Conservation (phyloP, 179 eudicot genomes). For the Beta corolliflora region DNA sequence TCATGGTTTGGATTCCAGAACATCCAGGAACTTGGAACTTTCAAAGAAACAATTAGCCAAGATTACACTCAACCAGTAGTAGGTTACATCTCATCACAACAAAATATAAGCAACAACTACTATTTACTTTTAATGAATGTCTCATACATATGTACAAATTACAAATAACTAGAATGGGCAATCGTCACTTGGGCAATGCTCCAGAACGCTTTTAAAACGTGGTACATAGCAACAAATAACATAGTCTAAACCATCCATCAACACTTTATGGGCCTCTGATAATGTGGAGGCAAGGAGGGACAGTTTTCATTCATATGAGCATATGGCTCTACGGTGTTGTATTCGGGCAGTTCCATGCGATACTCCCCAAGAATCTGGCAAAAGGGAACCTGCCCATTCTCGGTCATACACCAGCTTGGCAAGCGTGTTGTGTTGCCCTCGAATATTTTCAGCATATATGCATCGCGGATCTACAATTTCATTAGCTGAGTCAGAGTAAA, state of each 20-base stretch:
- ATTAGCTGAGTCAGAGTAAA: background rate
- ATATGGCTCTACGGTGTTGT: slow-evolving; percentile 82
- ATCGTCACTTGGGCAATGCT: slow-evolving; percentile 11
- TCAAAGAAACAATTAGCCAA: too few relatives aligned
- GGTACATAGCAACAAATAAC: slow-evolving; percentile 15
- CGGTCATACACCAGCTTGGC: slow-evolving; percentile 87
- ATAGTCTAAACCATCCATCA: slow-evolving; percentile 26
- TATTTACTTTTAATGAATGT: background rate
- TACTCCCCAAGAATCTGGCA: slow-evolving; percentile 98
- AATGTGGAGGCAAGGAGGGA: slow-evolving; percentile 88
- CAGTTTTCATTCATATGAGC: slow-evolving; percentile 94
- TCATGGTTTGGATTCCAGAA: too few relatives aligned
- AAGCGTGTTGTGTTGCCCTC: slow-evolving; percentile 76
- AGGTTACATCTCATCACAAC: background rate
- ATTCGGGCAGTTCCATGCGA: slow-evolving; percentile 84
- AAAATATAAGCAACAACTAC: background rate
- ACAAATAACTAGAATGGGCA: background rate
- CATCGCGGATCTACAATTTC: slow-evolving; percentile 81
- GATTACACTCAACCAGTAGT: too few relatives aligned
- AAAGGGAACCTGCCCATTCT: slow-evolving; percentile 59
- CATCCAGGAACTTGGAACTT: too few relatives aligned
- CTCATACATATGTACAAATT: too few relatives aligned
- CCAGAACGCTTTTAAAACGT: slow-evolving; percentile 9
- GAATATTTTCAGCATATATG: slow-evolving; percentile 83
- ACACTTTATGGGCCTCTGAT: slow-evolving; percentile 77